Evolutionary conservation across 345 rosid species (phyloP), one percentile per base, ranked within the genome.

Genomic region (Trapa incisa): DNA sequence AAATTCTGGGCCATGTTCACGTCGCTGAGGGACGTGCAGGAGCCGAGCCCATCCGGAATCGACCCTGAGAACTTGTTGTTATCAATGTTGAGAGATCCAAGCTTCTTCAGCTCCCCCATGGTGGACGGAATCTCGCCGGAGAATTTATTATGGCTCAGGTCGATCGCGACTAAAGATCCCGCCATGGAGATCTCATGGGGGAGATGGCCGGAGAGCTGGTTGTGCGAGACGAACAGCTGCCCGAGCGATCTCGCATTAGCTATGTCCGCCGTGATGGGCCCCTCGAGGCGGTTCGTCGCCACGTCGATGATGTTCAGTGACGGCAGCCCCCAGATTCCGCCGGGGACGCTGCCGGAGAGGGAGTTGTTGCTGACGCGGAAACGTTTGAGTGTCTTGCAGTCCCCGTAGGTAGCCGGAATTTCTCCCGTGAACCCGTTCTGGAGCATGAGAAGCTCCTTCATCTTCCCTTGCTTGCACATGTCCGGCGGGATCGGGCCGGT

Each of bases 281-380:
- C 85, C 58, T 77, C 76, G 43, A 79, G 67, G 41, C 67, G 80
- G 65, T 82, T 82, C 58, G 37, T 64, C 57, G 76, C 76, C 22
- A 79, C 64, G 64, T 82, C 85, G 29, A 82, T 82, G 45, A 82
- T 82, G 64, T 69, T 66, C 66, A 74, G 68, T 5, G 63, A 38
- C 0, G 85, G 83, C 73, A 82, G 68, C 43, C 85, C 83, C 81
- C 85, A 82, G 13, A 82, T 70, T 50, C 79, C 78, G 0, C 71
- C 65, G 22, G 85, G 85, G 64, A 82, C 79, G 3, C 47, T 42
- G 11, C 85, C 85, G 12, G 81, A 70, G 35, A 82, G 81, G 11
- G 57, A 73, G 64, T 82, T 82, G 57, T 69, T 71, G 69, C 81
- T 75, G 29, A 82, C 78, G 8, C 85, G 72, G 68, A 73, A 73